phyloP scores from a whole-genome alignment of 106 monocot genomes.

The Apostasia ramifera region DNA sequence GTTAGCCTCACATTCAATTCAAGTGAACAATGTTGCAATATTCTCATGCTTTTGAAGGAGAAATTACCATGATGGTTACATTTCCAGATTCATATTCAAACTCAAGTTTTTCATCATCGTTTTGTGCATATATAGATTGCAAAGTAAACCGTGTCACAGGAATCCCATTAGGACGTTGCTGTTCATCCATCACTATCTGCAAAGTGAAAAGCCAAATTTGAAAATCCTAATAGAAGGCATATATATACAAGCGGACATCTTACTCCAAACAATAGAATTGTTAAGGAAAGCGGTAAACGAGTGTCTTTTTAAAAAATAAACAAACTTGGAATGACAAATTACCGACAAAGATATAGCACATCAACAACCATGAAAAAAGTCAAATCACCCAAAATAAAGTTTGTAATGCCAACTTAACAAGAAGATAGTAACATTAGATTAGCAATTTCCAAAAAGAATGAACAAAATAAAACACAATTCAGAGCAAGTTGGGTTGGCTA shows the following conservation, averaged over 20 bases:
- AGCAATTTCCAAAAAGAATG: no score
- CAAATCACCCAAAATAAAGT: not conserved
- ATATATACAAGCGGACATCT: no score
- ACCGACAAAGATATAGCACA: not conserved
- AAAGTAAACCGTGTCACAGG: constrained; percentile 88
- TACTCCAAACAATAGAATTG: no score
- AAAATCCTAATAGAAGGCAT: not conserved
- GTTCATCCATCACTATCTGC: constrained; percentile 97
- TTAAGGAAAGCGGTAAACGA: no score
- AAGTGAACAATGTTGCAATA: not conserved
- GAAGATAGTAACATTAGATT: no score
- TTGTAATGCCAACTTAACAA: no score
- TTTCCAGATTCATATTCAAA: constrained; percentile 99
- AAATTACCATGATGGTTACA: constrained; percentile 63
- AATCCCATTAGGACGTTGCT: constrained; percentile 87
- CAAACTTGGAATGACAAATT: not conserved
- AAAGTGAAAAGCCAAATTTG: not conserved
- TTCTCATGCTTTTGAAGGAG: not conserved
- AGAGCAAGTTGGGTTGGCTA: no score
- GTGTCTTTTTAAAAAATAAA: not conserved
- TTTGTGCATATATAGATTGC: constrained; percentile 90
- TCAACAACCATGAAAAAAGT: not conserved
- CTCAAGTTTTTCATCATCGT: constrained; percentile 91
- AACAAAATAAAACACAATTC: no score
- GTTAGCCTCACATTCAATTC: constrained; percentile 7